Conservation (phyloP, 768 basidiomycete species). For the Naematelia encephala region DNA sequence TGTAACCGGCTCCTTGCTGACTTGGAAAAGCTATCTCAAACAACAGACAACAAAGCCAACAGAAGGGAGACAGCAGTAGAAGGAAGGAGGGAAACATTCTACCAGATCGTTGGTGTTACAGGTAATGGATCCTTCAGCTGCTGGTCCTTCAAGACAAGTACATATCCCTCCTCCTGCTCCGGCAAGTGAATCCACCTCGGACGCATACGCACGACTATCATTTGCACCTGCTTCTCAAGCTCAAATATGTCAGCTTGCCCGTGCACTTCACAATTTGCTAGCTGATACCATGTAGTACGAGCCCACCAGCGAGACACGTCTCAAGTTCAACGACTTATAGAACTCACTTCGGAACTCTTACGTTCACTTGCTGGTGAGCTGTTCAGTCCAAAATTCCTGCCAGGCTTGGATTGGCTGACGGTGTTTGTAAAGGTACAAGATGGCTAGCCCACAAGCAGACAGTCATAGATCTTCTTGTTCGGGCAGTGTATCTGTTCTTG, state of each 20-base stretch:
- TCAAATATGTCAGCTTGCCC: slow-evolving; percentile 31
- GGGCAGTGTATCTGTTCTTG: slow-evolving; percentile 41
- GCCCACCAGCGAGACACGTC: slow-evolving; percentile 47
- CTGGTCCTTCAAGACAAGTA: slow-evolving; percentile 19
- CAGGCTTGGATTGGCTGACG: background rate
- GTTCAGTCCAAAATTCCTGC: background rate
- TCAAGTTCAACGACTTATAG: slow-evolving; percentile 36
- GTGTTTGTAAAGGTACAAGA: slow-evolving; percentile 32
- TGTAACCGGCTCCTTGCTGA: too few species aligned
- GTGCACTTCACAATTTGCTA: background rate
- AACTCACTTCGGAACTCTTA: slow-evolving; percentile 40
- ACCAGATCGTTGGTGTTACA: background rate
- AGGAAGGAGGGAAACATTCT: background rate
- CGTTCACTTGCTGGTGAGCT: slow-evolving; percentile 39
- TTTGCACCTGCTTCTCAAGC: slow-evolving; percentile 33
- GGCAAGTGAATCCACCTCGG: background rate
- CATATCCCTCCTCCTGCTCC: slow-evolving; percentile 10
- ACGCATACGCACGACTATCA: slow-evolving; percentile 12
- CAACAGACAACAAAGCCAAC: too few species aligned
- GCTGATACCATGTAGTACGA: slow-evolving; percentile 29
- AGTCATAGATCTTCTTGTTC: slow-evolving; percentile 35
- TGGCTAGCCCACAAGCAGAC: slow-evolving; percentile 40
- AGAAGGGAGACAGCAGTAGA: too few species aligned
- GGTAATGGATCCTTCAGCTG: slow-evolving; percentile 16
- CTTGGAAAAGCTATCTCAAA: too few species aligned